Evolutionary conservation across 164 flowering plant genomes (phyloP), one percentile per base, ranked within the genome.

Genomic region (Echeveria elegans): DNA sequence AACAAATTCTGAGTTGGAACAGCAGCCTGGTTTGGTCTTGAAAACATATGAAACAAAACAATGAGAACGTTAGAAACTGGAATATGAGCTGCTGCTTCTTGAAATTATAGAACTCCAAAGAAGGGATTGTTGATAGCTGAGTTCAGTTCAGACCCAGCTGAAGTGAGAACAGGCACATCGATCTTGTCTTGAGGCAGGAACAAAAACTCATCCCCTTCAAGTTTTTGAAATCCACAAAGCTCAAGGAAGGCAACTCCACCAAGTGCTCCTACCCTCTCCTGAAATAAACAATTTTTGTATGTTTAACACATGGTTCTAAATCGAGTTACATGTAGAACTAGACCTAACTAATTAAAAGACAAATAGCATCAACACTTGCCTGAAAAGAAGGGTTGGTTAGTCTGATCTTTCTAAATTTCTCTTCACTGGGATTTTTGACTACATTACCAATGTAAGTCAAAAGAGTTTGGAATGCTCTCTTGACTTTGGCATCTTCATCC

Each of bases 401-500:
- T 72, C 89, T 78, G 37, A 87, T 87, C 77, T 87, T 95, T 74
- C 96, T 83, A 78, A 85, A 95, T 71, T 92, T 95, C 79, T 95
- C 99, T 83, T 95, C 99, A 34, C 82, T 76, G 1, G 96, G 97
- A 79, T 80, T 89, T 77, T 77, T 88, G 41, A 82, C 96, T 48
- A 85, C 94, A 79, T 95, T 95, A 34, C 95, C 95, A 18, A 88
- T 78, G 69, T 80, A 95, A 0, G 96, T 90, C 21, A 95, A 69
- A 21, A 92, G 90, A 29, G 99, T 95, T 73, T 95, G 93, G 81
- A 95, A 92, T 73, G 96, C 99, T 67, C 79, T 85, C 81, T 95
- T 95, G 67, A 92, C 97, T 81, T 77, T 87, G 65, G 92, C 93
- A 72, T 92, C 99, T 34, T 92, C 96, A 37, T 92, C 98, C 99